Percentiles rank a stretch among this genome's conserved stretches.
Evolutionary conservation across 2,329 filamentous ascomycete species (phyloP).

Genomic region (Aphanocladium album): DNA sequence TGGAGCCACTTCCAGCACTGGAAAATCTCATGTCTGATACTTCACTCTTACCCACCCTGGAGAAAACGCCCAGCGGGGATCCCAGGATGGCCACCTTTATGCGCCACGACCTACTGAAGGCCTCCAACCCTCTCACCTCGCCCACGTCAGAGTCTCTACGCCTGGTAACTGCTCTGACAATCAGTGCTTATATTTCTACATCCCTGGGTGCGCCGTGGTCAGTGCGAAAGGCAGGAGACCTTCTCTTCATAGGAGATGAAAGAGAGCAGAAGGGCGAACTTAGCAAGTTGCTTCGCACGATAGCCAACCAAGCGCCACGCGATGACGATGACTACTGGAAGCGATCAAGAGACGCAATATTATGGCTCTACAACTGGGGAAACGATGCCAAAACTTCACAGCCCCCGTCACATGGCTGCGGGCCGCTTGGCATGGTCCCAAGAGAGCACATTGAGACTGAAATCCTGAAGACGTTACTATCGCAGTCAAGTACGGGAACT

Average conservation of each 20-base stretch:
- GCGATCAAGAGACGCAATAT: conserved; percentile 54
- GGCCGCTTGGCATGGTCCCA: conserved; percentile 58
- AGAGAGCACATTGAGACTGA: conserved; percentile 62
- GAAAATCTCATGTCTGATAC: conserved; percentile 43
- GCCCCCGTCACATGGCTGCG: conserved; percentile 42
- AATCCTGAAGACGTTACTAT: conserved; percentile 62
- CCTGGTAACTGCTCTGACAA: conserved; percentile 58
- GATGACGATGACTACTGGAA: conserved; percentile 62
- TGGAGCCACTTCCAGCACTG: conserved; percentile 51
- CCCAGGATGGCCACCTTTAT: conserved; percentile 26
- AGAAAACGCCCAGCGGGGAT: conserved; percentile 18
- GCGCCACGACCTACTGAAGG: conserved; percentile 46
- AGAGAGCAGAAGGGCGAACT: conserved; percentile 60
- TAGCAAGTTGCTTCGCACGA: conserved; percentile 51
- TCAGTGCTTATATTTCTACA: conserved; percentile 54
- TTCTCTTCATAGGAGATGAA: conserved; percentile 58
- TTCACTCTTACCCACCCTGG: conserved; percentile 30
- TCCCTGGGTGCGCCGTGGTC: conserved; percentile 45
- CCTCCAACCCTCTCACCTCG: conserved; percentile 60
- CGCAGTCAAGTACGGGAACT: conserved; percentile 49
- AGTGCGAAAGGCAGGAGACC: conserved; percentile 52
- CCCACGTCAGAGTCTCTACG: conserved; percentile 51
- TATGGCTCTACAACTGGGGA: conserved; percentile 74
- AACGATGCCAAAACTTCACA: conserved; percentile 31
- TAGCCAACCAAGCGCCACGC: conserved; percentile 46